Percentiles rank a stretch among this genome's conserved stretches.
These are phyloP conservation scores for Suhomyces emberorum DNA, from an alignment of 805 yeast genomes.

Conservation along the genomic window DNA sequence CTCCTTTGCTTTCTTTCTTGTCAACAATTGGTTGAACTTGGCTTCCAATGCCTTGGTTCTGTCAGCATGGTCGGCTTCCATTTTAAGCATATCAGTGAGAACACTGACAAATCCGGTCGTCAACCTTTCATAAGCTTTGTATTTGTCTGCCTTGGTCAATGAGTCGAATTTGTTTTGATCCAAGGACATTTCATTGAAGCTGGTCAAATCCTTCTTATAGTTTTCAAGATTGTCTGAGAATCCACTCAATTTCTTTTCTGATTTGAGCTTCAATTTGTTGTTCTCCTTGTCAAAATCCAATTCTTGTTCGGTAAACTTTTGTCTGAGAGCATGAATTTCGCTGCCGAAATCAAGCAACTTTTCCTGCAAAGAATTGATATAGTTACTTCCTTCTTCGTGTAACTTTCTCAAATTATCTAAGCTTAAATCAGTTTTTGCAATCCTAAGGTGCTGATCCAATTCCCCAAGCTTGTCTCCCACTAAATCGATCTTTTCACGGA, in stretches of 20 bases:
- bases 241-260: slow-evolving; percentile 19
- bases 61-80: slow-evolving; percentile 28
- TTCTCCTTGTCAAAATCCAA: slow-evolving; percentile 54
- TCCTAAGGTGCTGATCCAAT: slow-evolving; percentile 35
- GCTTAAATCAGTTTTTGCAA: slow-evolving; percentile 48
- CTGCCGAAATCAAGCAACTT: slow-evolving; percentile 43
- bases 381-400: slow-evolving; percentile 39
- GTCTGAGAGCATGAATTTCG: slow-evolving; percentile 41
- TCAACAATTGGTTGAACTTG: slow-evolving; percentile 26
- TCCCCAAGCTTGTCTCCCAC: slow-evolving; percentile 16
- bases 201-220: slow-evolving; percentile 27
- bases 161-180: slow-evolving; percentile 19
- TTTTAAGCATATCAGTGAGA: slow-evolving; percentile 26
- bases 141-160: slow-evolving; percentile 23
- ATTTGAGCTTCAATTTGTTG: slow-evolving; percentile 34
- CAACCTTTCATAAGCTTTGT: slow-evolving; percentile 22
- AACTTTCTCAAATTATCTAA: slow-evolving; percentile 41
- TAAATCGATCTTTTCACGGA: slow-evolving; percentile 22
- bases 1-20: slow-evolving; percentile 32
- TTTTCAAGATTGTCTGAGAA: slow-evolving; percentile 25
- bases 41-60: slow-evolving; percentile 25
- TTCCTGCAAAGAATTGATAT: slow-evolving; percentile 43
- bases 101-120: slow-evolving; percentile 25
- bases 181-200: slow-evolving; percentile 21
- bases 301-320: slow-evolving; percentile 41